Evolutionary conservation across 2,329 filamentous ascomycete species (phyloP), one percentile per base, ranked within the genome.

Genomic region (Cladosporium phlei): DNA sequence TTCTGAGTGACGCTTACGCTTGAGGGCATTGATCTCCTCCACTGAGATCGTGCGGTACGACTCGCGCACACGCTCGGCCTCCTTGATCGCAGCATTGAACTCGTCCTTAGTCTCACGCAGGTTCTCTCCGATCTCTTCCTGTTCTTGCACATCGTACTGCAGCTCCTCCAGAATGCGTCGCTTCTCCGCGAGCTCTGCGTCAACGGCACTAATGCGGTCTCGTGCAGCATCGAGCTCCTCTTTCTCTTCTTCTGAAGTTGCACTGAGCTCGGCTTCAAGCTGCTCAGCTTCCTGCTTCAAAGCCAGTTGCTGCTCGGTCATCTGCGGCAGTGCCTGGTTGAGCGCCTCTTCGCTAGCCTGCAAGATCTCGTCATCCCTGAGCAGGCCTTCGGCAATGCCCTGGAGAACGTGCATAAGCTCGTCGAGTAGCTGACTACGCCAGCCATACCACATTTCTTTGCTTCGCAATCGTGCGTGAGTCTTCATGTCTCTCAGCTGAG

Each of bases 361-460:
- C 6, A 98, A 66, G 2, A 80, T 60, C 46, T 77, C 71, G 43
- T 86, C 80, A 56, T 98, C 93, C 1, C 72, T 70, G 37, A 80
- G 77, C 80, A 98, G 88, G 16, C 84, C 88, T 47, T 86, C 79
- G 1, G 80, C 74, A 48, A 90, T 93, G 51, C 79, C 82, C 46
- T 86, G 66, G 3, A 97, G 77, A 3, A 87, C 90, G 56, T 88
- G 83, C 61, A 86, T 89, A 28, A 98, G 76, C 14, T 88, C 86
- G 47, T 89, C 77, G 22, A 86, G 82, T 19, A 97, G 77, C 59
- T 93, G 91, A 76, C 87, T 91, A 30, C 93, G 84, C 93, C 93
- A 98, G 60, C 91, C 86, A 64, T 98, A 98, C 93, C 93, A 98
- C 73, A 93, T 90, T 48, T 88, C 88, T 64, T 96, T 96, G 70